Base-by-base conservation (phyloP, 495 filamentous ascomycete species). In the Trichoderma gamsii region DNA sequence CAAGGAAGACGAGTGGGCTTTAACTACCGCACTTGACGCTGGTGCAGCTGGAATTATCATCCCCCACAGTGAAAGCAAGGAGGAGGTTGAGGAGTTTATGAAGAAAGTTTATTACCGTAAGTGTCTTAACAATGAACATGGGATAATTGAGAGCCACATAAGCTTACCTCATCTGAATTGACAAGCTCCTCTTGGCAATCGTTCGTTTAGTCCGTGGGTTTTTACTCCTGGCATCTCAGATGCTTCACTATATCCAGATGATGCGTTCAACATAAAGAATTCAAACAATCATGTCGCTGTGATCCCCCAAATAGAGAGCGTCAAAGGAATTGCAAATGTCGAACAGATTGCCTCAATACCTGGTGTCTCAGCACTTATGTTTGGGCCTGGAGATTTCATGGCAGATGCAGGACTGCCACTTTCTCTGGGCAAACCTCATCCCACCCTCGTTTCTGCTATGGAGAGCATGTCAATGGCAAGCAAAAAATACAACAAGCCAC, bases 241-340 rank as follows among this genome's bases (percentile, higher is more conserved):
- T 63, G 56, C 66, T 29, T 70, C 69, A 15, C 51, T 70, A 8
- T 71, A 71, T 43, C 23, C 64, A 0, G 23, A 61, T 8, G 79
- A 75, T 12, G 66, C 71, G 16, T 72, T 76, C 13, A 77, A 83
- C 59, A 78, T 81, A 35, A 72, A 75, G 3, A 72, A 69, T 13
- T 74, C 77, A 1, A 75, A 84, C 59, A 68, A 73, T 1, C 72
- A 74, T 12, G 68, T 82, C 21, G 71, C 77, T n/a, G 76, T 79
- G 0, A 73, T 79, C 49, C 76, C 81, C 35, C 82, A 84, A 70
- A 83, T 84, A 41, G 82, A 84, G 76, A 82, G 80, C 4, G 74
- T 75, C 18, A 68, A 79, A 5, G 82, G 80, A 16, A 72, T 84
- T 11, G 78, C 80, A 64, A 83, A 81, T 69, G 76, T 84, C 3